Evolutionary conservation across 2,329 filamentous ascomycete species (phyloP), one percentile per base, ranked within the genome.

Genomic region (Stachybotrys elegans): DNA sequence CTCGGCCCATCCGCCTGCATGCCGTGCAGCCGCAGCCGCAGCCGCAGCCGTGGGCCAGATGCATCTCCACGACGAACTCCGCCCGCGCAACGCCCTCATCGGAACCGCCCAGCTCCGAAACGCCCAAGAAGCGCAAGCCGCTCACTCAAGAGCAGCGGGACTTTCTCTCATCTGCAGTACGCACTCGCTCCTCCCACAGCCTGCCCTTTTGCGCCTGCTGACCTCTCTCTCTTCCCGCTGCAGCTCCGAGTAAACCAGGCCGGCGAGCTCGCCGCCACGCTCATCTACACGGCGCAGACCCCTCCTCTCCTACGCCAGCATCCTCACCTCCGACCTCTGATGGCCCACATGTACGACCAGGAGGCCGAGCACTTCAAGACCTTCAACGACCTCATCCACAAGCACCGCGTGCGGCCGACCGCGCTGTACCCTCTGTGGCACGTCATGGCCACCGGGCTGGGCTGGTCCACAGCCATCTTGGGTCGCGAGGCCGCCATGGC

Each of bases 311-410:
- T 89, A 45, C 78, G 80, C 52, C 79, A 84, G 5, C 84, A 96
- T 62, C 92, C 93, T 1, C 87, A 95, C 61, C 82, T 98, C 16
- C 84, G 88, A 6, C 86, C 89, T 0, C 71, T 97, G 23, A 95
- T 98, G 89, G 81, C 84, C 56, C 93, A 97, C 75, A 98, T 98
- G 93, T 91, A 95, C 72, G 88, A 93, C 57, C 93, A 98, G 65
- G 93, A 98, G 72, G 89, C 81, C 12, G 85, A 82, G 8, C 93
- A 98, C 66, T 83, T 97, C 55, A 67, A 71, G 4, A 93, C 84
- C 27, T 98, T 97, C 76, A 95, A 95, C 66, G 58, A 72, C 4
- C 76, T 97, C 21, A 73, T 97, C 5, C 82, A 86, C 16, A 86
- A 84, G 57, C 93, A 97, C 66, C 88, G 90, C 45, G 83, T 98